Evolutionary conservation across 1,284 basidiomycete genomes (phyloP), one percentile per base, ranked within the genome.

Genomic region (Hemileia vastatrix): DNA sequence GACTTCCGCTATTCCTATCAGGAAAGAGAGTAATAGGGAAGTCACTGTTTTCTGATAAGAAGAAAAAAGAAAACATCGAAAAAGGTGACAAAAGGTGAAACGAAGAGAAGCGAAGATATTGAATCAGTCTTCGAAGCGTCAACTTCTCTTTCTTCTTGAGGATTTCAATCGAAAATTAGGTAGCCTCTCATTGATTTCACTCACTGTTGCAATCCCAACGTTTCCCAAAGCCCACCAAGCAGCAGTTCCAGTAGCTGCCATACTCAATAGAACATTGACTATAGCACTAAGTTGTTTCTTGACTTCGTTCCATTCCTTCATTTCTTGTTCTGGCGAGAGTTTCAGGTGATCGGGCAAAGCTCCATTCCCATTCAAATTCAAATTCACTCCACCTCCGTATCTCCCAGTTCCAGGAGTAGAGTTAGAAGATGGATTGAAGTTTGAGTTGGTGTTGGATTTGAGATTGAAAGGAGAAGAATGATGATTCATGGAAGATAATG

Each of bases 211-310:
- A 40, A 54, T 21, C 21, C 21, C 23, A 31, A 51, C 54, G 6
- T 45, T 58, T 43, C 63, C 59, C 9, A 50, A 63, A 48, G 53
- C 63, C 65, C 65, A 67, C 67, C 67, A 67, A 13, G 56, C 63
- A 40, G 65, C 67, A 15, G 63, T 63, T 2, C 57, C 65, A n/a
- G 65, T 60, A 11, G 65, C 67, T 19, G n/a, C 58, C 56, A 67
- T 64, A 43, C 67, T 67, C 4, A 66, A 31, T 1, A 64, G 6
- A 6, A 67, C 44, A 44, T 66, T 67, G 47, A 60, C 6, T 1
- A 66, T 48, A 5, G 65, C 67, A 40, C 65, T 65, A n/a, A 65
- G 32, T 36, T 64, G 57, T 24, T 45, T 15, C 47, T 64, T 63
- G 31, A 63, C 43, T 19, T 66, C 52, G 21, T 55, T 57, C 67